Evolutionary conservation across 768 basidiomycete genomes (phyloP).

Genomic region (Russula abietina): DNA sequence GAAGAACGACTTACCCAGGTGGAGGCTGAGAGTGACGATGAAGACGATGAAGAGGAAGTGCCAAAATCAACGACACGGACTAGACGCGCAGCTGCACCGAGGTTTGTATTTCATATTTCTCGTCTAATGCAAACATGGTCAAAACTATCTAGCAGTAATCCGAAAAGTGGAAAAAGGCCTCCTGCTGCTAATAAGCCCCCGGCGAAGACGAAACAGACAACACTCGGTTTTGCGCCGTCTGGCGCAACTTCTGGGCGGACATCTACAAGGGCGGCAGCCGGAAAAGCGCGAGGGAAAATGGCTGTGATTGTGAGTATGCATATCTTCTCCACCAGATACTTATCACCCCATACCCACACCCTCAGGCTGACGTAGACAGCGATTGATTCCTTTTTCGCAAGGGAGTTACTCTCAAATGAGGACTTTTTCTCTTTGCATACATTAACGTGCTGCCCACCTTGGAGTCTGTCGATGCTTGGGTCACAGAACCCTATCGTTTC

Average conservation of each 20-base stretch:
- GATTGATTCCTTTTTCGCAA: conserved; percentile 14
- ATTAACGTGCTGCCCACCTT: neutral
- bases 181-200: conserved; percentile 45
- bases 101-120: conserved; percentile 36
- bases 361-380: conserved; percentile 26
- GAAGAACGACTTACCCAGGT: conserved; percentile 37
- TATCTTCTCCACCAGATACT: conserved; percentile 5
- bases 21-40: conserved; percentile 57
- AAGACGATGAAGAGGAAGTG: conserved; percentile 49
- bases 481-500: neutral
- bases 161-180: conserved; percentile 45
- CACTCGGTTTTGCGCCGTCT: conserved; percentile 55
- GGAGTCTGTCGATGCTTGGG: neutral
- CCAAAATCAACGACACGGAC: conserved; percentile 49
- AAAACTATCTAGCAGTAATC: conserved; percentile 27
- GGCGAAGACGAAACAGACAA: conserved; percentile 43
- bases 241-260: conserved; percentile 37
- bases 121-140: neutral
- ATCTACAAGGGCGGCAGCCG: conserved; percentile 62
- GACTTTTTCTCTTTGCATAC: neutral
- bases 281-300: conserved; percentile 59
- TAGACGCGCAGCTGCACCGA: conserved; percentile 58
- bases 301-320: conserved; percentile 37
- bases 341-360: neutral
- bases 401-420: neutral